phyloP scores from a whole-genome alignment of 352 stramenopile species.

The Globisporangium carolinianum region DNA sequence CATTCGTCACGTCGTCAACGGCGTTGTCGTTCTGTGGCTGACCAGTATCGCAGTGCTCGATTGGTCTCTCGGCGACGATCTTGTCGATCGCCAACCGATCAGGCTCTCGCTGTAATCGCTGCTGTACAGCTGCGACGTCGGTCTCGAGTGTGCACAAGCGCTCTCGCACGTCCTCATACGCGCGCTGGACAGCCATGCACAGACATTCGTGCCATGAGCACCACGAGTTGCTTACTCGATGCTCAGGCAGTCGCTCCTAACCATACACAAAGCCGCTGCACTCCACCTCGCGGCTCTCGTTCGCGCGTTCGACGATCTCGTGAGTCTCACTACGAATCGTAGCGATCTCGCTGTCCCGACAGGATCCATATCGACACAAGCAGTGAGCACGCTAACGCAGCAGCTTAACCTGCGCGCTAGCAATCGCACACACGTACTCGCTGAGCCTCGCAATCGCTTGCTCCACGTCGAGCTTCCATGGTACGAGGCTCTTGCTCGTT shows the following conservation, averaged over 20 bases:
- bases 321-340: conserved; percentile 8
- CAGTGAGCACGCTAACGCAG: background rate
- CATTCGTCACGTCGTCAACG: background rate
- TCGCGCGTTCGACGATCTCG: background rate
- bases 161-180: conserved; percentile 2
- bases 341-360: conserved; percentile 7
- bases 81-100: background rate
- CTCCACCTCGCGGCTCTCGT: conserved; percentile 2
- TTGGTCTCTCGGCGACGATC: background rate
- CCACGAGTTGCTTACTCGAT: background rate
- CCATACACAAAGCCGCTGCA: too few species aligned
- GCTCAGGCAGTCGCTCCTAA: background rate
- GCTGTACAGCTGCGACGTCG: background rate
- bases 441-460: background rate
- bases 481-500: conserved; percentile 1
- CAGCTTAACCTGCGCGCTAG: background rate
- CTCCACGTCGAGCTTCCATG: conserved; percentile 4
- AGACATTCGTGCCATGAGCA: background rate
- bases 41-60: background rate
- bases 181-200: background rate
- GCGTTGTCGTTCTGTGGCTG: background rate
- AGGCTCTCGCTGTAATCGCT: background rate
- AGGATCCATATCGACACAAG: background rate
- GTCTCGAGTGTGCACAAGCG: conserved; percentile 4
- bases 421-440: background rate